Evolutionary conservation across 305 asterid species (phyloP), one percentile per base, ranked within the genome.

Genomic region (Solanum hybrid): DNA sequence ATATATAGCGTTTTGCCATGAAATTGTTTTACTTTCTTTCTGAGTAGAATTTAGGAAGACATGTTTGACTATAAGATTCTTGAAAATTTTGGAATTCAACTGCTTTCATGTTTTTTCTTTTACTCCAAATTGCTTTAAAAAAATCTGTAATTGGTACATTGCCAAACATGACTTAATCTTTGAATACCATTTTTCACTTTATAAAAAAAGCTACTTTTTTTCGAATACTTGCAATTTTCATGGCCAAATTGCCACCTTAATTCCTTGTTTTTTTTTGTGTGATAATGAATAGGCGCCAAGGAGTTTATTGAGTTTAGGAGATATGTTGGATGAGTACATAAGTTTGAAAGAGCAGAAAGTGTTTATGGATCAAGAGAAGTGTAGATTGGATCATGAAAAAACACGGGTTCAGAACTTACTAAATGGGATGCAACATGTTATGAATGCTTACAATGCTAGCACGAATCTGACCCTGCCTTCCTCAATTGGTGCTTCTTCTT

Each of bases 281-380:
- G 6, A 15, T 34, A 4, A 15, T 34, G 40, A 56, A n/a, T 13
- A 91, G 86, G 42, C 97, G 96, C 96, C 96, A 71, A 98, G 99
- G 51, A 96, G 95, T 93, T 90, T 97, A 94, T 89, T 97, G 97
- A 94, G 96, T 89, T 93, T 97, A 93, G 95, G 94, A 26, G 95
- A 93, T 37, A 95, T 97, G 88, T 89, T 97, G 94, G 98, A 97
- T 32, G 99, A 96, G 91, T 97, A 97, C 91, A 93, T 97, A 27
- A 78, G 95, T n/a, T 60, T 97, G 91, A 97, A 97, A 95, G 99
- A 93, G 91, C 97, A 94, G 91, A 97, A 95, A 90, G 94, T 97
- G 90, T 86, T 76, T 34, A 40, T 96, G 88, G 98, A 97, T 31
- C 97, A 95, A 22, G 99, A 96, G 88, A 95, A 93, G 42, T 84